Base-by-base conservation (phyloP, 2,329 filamentous ascomycete genomes). In the Macroventuria anomochaeta region DNA sequence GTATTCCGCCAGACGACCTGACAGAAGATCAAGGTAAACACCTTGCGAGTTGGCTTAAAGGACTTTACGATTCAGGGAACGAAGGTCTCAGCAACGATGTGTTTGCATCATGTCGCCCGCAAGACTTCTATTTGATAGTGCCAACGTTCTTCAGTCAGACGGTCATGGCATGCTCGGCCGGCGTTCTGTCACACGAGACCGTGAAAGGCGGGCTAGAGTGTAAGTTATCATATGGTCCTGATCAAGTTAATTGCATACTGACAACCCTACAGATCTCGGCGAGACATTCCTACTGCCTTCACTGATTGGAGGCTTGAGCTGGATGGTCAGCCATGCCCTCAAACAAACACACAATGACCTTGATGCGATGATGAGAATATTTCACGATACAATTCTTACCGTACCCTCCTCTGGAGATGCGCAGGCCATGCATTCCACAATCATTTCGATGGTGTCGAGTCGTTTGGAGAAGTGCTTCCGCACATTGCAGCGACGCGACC, bases 261-360 rank as follows among this genome's bases (percentile, higher is more conserved):
- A 54, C 15, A 1, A 5, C 5, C 3, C 10, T 43, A 6, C 55
- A 88, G 86, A 92, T 66, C 80, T 95, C 10, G 85, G 92, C 3
- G 89, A 93, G 61, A 89, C 90, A 0, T 93, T 93, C 59, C 76
- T 95, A 2, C 76, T 93, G n/a, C 90, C 91, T 0, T 89, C 89
- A 0, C 80, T 95, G 0, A 85, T 93, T 2, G 85, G 88, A 5
- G 89, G 88, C 0, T 82, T 93, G 12, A 81, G 82, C 2, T 93
- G 89, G 78, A 81, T 95, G 55, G 82, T 86, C 1, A 84, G 86
- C 48, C 85, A 89, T 61, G 83, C 91, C 3, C 88, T 87, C 80
- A 81, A 86, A 44, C 83, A 87, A 53, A 83, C 84, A 12, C 73
- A 79, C 48, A 80, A 82, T 13, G 86, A 90, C 62, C 83, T 88